These are phyloP conservation scores for Elaphomyces granulatus DNA, from an alignment of 495 filamentous ascomycete species.

Conservation along the genomic window DNA sequence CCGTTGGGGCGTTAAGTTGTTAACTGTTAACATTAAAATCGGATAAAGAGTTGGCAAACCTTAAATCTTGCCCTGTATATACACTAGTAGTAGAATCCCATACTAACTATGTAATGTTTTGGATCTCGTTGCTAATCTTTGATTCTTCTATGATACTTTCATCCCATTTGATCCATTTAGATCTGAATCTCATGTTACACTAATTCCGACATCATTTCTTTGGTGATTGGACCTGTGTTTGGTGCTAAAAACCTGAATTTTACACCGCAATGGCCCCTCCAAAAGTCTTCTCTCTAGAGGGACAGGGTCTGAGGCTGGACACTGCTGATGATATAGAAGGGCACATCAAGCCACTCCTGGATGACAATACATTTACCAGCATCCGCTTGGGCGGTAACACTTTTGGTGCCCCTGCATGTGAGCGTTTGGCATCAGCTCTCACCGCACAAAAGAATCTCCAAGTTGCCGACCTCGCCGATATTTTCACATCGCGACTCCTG, in stretches of 20 bases:
- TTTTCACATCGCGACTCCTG: constrained; percentile 90
- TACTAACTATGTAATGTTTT: no score
- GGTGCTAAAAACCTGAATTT: constrained; percentile 3
- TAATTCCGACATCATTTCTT: no score
- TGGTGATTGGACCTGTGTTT: constrained; percentile 1
- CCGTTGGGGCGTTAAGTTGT: no score
- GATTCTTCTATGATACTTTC: no score
- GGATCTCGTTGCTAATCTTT: no score
- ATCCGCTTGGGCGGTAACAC: constrained; percentile 81
- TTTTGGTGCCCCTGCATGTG: constrained; percentile 72
- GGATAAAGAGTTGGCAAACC: no score
- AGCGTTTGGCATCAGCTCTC: constrained; percentile 66
- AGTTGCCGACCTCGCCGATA: constrained; percentile 83
- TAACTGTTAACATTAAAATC: no score
- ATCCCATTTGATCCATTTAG: no score
- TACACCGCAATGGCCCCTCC: constrained; percentile 37
- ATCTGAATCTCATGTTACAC: no score
- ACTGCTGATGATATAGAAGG: constrained; percentile 70
- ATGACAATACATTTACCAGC: constrained; percentile 63
- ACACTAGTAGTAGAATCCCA: no score
- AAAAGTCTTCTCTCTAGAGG: constrained; percentile 81
- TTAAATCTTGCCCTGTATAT: no score
- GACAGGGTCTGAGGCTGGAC: constrained; percentile 81
- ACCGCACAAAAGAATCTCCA: constrained; percentile 66
- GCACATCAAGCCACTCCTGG: constrained; percentile 61